Evolutionary conservation across 129 eudicot species (phyloP).

Genomic region (Silybum marianum): DNA sequence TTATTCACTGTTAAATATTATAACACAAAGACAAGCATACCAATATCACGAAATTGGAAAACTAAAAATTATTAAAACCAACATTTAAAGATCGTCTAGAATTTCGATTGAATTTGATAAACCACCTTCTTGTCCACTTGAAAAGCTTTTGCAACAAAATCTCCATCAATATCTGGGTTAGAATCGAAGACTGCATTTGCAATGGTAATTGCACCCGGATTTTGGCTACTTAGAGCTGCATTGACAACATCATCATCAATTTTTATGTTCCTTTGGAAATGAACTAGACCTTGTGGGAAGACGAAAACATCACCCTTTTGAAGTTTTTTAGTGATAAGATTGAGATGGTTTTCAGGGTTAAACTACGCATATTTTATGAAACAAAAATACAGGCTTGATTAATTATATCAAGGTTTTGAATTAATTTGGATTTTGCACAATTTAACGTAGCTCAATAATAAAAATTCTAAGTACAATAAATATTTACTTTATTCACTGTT

Average conservation of each 20-base stretch:
- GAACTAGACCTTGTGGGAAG: slow-evolving; percentile 21
- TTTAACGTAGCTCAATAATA: too few species aligned
- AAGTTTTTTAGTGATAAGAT: not conserved
- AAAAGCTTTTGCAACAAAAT: slow-evolving; percentile 30
- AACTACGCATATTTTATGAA: too few species aligned
- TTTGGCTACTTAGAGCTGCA: slow-evolving; percentile 48
- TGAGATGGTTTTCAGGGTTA: not conserved
- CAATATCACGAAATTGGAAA: not conserved
- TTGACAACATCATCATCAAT: slow-evolving; percentile 25
- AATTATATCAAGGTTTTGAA: too few species aligned
- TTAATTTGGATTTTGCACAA: too few species aligned
- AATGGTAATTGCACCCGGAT: slow-evolving; percentile 36
- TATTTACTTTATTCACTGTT: too few species aligned
- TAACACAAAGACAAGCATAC: not conserved
- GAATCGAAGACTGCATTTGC: slow-evolving; percentile 30
- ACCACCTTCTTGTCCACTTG: slow-evolving; percentile 12
- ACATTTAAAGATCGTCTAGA: not conserved
- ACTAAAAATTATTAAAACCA: too few species aligned
- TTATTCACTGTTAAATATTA: not conserved
- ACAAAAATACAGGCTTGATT: too few species aligned
- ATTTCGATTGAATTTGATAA: not conserved
- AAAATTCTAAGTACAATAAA: too few species aligned
- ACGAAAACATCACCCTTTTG: not conserved
- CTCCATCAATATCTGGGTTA: not conserved
- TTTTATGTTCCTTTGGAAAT: slow-evolving; percentile 21